Evolutionary conservation across 2,329 filamentous ascomycete species (phyloP), one percentile per base, ranked within the genome.

Genomic region (Colletotrichum limetticola): DNA sequence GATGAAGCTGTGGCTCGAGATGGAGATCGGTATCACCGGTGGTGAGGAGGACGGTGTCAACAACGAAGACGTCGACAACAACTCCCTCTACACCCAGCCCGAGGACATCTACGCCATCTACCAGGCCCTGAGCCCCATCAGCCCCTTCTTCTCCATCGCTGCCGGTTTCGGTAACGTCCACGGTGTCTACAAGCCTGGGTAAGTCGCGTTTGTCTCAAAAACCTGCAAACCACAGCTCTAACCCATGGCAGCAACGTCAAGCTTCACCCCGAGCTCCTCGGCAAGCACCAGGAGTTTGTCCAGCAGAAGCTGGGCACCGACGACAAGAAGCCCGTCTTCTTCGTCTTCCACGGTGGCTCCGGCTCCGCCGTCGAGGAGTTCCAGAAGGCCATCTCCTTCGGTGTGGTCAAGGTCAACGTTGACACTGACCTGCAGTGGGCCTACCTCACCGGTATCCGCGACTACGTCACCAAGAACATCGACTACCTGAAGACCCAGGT

Each of bases 1-100:
- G 68, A 95, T 98, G 94, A 98, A 97, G 91, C 95, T 98, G 86
- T 98, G 95, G 95, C 91, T 99, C 78, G 97, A 99, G 91, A 99
- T 98, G 96, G 93, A 95, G 84, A 88, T 86, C 77, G 83, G 84
- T 68, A 75, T 98, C 86, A 98, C 97, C 74, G 96, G 95, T 88
- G 95, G 95, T 86, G 95, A 98, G 88, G 95, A 98, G 86, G 95
- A 98, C 79, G 96, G 96, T 86, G 95, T 98, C 84, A 97, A 98
- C 93, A 98, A 98, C 89, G 95, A 98, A 87, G 91, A 93, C 79
- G 95, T 98, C 78, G 68, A 98, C 90, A 98, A 98, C 91, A 93
- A 93, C 89, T 94, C 94, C 74, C 92, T 98, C 77, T 98, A 98
- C 92, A 98, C 96, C 60, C 97, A 99, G 87, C 96, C 96, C 78